Percentiles rank a stretch among this genome's conserved stretches.
Conservation (phyloP, 139 green algal species). For the Tetradesmus lagerheimii region DNA sequence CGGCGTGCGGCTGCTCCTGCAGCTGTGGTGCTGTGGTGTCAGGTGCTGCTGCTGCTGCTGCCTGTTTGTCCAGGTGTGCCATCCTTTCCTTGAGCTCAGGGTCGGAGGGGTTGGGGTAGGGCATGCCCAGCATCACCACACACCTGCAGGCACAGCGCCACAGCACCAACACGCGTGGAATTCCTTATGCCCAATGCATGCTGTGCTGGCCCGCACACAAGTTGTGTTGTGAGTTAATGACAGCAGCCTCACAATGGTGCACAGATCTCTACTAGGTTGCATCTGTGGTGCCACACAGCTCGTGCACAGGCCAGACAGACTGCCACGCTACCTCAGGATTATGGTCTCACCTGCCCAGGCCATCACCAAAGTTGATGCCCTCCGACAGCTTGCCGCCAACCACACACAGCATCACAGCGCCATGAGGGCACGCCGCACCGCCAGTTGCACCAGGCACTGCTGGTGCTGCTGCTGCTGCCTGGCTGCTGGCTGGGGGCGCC, state of each 20-base stretch:
- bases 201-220: no score
- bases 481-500: not conserved
- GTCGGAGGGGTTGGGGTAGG: conserved; percentile 94
- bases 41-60: conserved; percentile 15
- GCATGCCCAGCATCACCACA: conserved; percentile 95
- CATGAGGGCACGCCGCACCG: conserved; percentile 31
- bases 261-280: no score
- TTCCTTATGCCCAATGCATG: no score
- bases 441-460: not conserved
- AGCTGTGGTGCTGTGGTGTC: not conserved
- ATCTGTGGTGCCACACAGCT: no score
- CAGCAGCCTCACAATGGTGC: no score
- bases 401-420: conserved; percentile 94
- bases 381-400: conserved; percentile 97
- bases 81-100: conserved; percentile 93
- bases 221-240: no score
- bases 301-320: no score
- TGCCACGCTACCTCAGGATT: not conserved
- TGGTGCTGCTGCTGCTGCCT: conserved; percentile 18
- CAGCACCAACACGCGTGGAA: no score
- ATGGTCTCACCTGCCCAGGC: conserved; percentile 81
- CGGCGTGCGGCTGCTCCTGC: not conserved
- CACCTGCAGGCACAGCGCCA: conserved; percentile 66
- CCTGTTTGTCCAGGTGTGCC: conserved; percentile 78
- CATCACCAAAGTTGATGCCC: conserved; percentile 99